A percentile compares a stretch with the other conserved stretches of the same genome.
phyloP scores from a whole-genome alignment of 1,284 basidiomycete genomes.

The Phenoliferia sp. region DNA sequence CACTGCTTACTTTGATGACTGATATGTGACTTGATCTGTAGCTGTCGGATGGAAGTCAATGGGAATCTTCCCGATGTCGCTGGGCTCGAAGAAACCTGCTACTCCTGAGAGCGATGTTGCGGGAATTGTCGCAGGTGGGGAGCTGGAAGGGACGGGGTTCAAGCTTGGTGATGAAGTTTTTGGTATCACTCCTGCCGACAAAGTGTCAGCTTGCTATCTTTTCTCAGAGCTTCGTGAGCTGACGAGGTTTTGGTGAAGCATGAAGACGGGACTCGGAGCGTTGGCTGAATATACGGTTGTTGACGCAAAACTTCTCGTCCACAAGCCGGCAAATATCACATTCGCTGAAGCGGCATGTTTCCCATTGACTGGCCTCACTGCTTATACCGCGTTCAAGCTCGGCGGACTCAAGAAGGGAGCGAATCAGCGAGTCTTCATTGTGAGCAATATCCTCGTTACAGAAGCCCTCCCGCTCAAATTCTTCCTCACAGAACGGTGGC shows the following conservation, averaged over 20 bases:
- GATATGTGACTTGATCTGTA: not conserved
- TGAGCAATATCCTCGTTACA: not conserved
- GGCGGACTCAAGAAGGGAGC: conserved; percentile 34
- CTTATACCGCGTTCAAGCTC: conserved; percentile 51
- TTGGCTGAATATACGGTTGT: conserved; percentile 26
- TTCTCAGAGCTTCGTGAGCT: not conserved
- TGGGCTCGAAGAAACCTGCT: conserved; percentile 3
- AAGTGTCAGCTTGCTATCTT: not conserved
- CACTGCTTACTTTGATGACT: not conserved
- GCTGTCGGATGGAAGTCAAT: conserved; percentile 18
- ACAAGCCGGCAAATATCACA: conserved; percentile 51
- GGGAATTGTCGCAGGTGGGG: conserved; percentile 55
- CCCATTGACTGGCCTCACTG: conserved; percentile 54
- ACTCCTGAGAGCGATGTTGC: conserved; percentile 50
- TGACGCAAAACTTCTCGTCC: conserved; percentile 1
- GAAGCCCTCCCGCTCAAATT: not conserved
- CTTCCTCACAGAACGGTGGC: conserved; percentile 51
- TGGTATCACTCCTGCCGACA: conserved; percentile 42
- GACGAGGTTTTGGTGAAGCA: not conserved
- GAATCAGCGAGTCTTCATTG: conserved; percentile 50
- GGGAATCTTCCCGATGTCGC: not conserved
- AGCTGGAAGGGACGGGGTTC: conserved; percentile 45
- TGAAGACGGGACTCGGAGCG: conserved; percentile 19
- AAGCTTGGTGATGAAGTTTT: conserved; percentile 58
- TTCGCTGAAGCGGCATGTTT: conserved; percentile 57